Evolutionary conservation across 75 land plant species (phyloP).

Genomic region (Cunninghamia lanceolata): DNA sequence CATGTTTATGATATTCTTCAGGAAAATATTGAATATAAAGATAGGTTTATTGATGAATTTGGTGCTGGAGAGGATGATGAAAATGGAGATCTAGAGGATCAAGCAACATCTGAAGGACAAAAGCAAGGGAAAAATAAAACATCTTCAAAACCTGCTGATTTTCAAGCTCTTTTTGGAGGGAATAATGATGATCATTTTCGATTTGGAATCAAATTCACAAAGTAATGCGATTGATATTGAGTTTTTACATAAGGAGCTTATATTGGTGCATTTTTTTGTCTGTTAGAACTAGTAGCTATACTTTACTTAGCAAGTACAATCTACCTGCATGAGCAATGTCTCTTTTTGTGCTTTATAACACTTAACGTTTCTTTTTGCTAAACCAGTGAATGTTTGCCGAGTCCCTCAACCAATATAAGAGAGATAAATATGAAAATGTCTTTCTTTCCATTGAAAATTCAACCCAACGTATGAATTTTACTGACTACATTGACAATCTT

Average conservation of each 20-base stretch:
- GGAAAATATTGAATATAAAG: conserved; percentile 66
- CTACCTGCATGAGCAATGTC: not conserved
- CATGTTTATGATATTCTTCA: conserved; percentile 18
- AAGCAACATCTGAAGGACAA: not conserved
- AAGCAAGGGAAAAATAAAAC: conserved; percentile 20
- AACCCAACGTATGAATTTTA: not conserved
- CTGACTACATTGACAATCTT: not conserved
- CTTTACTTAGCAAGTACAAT: not conserved
- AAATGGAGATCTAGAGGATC: conserved; percentile 25
- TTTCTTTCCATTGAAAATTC: not conserved
- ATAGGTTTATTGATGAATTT: conserved; percentile 77
- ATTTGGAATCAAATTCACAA: conserved; percentile 85
- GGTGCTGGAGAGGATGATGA: conserved; percentile 47
- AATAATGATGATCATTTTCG: conserved; percentile 86
- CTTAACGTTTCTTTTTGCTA: not conserved
- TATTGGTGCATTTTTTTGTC: not conserved
- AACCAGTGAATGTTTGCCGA: not conserved
- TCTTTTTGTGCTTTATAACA: not conserved
- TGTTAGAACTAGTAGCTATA: not conserved
- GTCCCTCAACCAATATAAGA: not conserved
- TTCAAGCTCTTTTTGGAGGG: conserved; percentile 68
- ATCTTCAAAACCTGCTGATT: conserved; percentile 79
- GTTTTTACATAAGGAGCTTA: not conserved
- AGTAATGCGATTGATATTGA: conserved; percentile 23
- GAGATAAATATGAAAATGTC: not conserved